Evolutionary conservation across 352 stramenopile species (phyloP).

Genomic region (Aphanomyces euteiches): DNA sequence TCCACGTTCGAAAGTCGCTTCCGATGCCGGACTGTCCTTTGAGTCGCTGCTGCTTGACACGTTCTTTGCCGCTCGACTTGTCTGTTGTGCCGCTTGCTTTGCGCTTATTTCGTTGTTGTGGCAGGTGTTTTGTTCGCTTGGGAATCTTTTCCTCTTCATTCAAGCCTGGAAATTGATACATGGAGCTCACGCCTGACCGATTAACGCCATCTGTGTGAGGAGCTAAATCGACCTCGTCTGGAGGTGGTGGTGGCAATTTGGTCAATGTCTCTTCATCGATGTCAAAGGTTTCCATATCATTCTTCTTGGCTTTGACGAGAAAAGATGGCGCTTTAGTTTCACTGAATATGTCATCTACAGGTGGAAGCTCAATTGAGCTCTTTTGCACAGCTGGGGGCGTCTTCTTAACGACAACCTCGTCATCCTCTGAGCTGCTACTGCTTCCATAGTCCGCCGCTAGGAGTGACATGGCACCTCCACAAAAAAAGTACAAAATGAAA

Average conservation of each 20-base stretch:
- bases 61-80: conserved; percentile 58
- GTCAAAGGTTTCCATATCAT: background rate
- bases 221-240: no score
- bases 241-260: conserved; percentile 15
- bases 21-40: conserved; percentile 75
- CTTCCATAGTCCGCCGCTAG: conserved; percentile 47
- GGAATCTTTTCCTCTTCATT: conserved; percentile 3
- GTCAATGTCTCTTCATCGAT: conserved; percentile 23
- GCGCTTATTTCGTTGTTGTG: conserved; percentile 13
- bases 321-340: conserved; percentile 42
- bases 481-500: background rate
- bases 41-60: conserved; percentile 63
- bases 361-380: conserved; percentile 36
- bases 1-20: conserved; percentile 68
- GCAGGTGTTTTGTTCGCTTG: conserved; percentile 7
- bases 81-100: conserved; percentile 34
- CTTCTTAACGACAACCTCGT: conserved; percentile 37
- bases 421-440: conserved; percentile 35
- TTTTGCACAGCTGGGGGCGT: background rate
- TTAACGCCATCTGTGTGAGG: background rate
- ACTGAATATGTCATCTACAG: conserved; percentile 46
- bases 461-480: conserved; percentile 41
- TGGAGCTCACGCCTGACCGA: background rate
- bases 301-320: conserved; percentile 30
- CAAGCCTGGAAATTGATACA: conserved; percentile 10